Base-by-base conservation (phyloP, 2,329 filamentous ascomycete genomes). In the Arthrobotrys sphaeroides region DNA sequence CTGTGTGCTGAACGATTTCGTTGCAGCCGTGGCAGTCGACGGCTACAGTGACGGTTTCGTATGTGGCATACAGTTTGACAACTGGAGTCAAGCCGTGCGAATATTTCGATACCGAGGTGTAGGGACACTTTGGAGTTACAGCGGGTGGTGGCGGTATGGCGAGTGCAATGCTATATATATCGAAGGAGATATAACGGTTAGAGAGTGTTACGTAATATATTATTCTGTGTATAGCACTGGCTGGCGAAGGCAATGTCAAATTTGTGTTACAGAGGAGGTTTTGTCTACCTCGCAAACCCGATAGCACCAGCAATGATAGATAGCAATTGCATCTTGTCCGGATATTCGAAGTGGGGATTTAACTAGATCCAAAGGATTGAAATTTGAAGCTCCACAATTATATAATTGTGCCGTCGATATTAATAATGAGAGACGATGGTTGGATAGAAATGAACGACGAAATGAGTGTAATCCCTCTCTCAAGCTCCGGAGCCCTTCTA, bases 341-440 rank as follows among this genome's bases (percentile, higher is more conserved):
- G 18, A 22, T 43, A 43, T 55, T 33, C 31, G 31, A 33, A 33
- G 31, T 9, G n/a, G 31, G 31, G 31, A 33, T 33, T 9, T 9
- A 33, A 33, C 7, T 33, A n/a, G 16, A 53, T n/a, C n/a, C n/a
- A 55, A 38, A 38, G 16, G 9, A 55, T 5, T 5, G 28, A 5
- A 5, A n/a, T 4, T 20, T 18, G 12, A 53, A 20, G 26, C 7
- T 26, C 3, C 24, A 5, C 3, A 28, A 16, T 28, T 6, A 26
- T 20, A n/a, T 12, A 22, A 49, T 49, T 7, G 2, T 5, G 36
- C 36, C 13, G 26, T 20, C 26, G 26, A 24, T 55, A 36, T 55
- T 12, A 12, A 55, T 38, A 55, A 55, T 36, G 51, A 55, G 31
- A 24, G 51, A 38, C 51, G 18, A 55, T n/a, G 51, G 51, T 38